These are phyloP conservation scores for Echeveria elegans DNA, from an alignment of 164 flowering plant species.

Conservation along the genomic window DNA sequence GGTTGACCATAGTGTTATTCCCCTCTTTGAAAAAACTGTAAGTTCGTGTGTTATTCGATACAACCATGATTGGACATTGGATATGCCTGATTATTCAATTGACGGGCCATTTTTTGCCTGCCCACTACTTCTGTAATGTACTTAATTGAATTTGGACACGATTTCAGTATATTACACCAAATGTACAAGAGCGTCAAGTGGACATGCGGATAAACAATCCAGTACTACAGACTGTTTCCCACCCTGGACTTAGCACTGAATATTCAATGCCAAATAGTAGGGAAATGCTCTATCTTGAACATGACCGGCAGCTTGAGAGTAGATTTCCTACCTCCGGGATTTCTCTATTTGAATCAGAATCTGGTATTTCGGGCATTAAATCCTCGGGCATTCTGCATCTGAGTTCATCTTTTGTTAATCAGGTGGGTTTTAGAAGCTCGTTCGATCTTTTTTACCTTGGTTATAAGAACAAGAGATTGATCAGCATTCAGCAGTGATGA, in stretches of 20 bases:
- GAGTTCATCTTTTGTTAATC: conserved; percentile 38
- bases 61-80: too few species aligned
- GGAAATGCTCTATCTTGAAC: conserved; percentile 50
- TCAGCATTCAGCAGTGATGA: not conserved
- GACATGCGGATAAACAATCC: conserved; percentile 50
- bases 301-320: conserved; percentile 52
- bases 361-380: conserved; percentile 38
- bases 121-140: not conserved
- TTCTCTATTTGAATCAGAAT: conserved; percentile 62
- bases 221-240: conserved; percentile 30
- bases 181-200: conserved; percentile 42
- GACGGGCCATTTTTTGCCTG: not conserved
- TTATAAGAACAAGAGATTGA: not conserved
- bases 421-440: not conserved
- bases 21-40: conserved; percentile 80
- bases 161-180: conserved; percentile 42
- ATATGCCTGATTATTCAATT: not conserved
- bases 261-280: conserved; percentile 45
- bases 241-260: conserved; percentile 33
- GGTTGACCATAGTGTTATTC: conserved; percentile 83
- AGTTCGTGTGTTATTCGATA: conserved; percentile 17
- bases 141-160: not conserved
- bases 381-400: conserved; percentile 49
- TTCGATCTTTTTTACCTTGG: not conserved
- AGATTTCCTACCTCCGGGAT: conserved; percentile 34